These are phyloP conservation scores for Flaveria robusta DNA, from an alignment of 129 eudicot species.

Conservation along the genomic window DNA sequence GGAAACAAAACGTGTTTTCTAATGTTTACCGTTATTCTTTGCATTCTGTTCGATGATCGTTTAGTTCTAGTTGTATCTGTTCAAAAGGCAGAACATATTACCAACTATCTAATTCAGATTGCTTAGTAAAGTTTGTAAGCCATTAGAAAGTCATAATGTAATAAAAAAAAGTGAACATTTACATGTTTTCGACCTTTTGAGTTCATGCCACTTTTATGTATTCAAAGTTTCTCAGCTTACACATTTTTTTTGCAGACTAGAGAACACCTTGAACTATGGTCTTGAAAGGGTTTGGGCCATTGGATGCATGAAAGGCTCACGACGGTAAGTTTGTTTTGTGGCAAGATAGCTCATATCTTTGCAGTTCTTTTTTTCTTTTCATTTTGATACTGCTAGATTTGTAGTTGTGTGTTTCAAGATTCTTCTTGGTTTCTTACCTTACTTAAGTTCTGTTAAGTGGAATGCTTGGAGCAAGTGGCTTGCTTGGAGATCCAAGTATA, in stretches of 20 bases:
- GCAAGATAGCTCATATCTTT: constrained; percentile 9
- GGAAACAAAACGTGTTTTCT: not conserved
- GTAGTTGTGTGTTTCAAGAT: constrained; percentile 2
- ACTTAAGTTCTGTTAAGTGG: constrained; percentile 11
- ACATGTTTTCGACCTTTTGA: not conserved
- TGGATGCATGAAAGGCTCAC: constrained; percentile 89
- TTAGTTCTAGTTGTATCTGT: constrained; percentile 19
- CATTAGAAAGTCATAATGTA: not conserved
- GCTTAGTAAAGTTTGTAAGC: constrained; percentile 15
- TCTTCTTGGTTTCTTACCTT: not conserved
- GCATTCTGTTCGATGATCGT: constrained; percentile 9
- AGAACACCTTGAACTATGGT: constrained; percentile 88
- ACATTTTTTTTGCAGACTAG: constrained; percentile 59
- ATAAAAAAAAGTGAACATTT: constrained; percentile 6
- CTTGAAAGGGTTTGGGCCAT: constrained; percentile 98
- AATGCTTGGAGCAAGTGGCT: constrained; percentile 12
- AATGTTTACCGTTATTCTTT: not conserved
- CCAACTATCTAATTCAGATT: constrained; percentile 2
- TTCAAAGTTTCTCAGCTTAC: constrained; percentile 13
- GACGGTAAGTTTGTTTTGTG: constrained; percentile 58
- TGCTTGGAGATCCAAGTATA: constrained; percentile 9
- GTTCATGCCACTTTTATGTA: constrained; percentile 17
- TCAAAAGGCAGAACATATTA: not conserved
- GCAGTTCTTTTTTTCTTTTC: not conserved
- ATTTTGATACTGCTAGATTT: constrained; percentile 4